A percentile compares a stretch with the other conserved stretches of the same genome.
phyloP scores from a whole-genome alignment of 768 basidiomycete genomes.

The Mycena crocata region DNA sequence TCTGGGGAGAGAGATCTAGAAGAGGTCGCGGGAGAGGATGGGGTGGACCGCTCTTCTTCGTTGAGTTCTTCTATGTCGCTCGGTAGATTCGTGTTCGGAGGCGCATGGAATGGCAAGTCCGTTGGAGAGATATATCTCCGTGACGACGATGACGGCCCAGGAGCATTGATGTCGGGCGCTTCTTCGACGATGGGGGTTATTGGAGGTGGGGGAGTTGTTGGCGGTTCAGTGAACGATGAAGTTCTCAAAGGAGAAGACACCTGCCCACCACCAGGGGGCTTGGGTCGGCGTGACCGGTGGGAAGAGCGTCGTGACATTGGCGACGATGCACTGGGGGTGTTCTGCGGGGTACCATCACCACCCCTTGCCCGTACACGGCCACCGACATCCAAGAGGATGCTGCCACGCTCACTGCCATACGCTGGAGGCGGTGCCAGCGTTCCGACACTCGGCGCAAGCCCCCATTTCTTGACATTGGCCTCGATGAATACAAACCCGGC shows the following conservation, averaged over 20 bases:
- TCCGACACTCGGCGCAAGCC: conserved; percentile 95
- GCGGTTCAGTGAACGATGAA: conserved; percentile 56
- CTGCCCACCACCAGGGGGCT: conserved; percentile 56
- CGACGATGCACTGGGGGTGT: conserved; percentile 57
- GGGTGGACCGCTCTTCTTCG: conserved; percentile 39
- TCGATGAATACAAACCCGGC: conserved; percentile 99
- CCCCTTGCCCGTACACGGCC: conserved; percentile 59
- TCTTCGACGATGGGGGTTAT: conserved; percentile 84
- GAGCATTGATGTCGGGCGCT: conserved; percentile 54
- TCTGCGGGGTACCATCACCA: conserved; percentile 55
- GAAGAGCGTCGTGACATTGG: conserved; percentile 55
- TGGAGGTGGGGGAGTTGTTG: conserved; percentile 70
- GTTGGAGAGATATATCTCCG: conserved; percentile 71
- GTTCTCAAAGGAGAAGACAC: conserved; percentile 77
- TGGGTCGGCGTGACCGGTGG: conserved; percentile 71
- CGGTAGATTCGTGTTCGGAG: conserved; percentile 61
- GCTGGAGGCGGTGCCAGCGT: conserved; percentile 98
- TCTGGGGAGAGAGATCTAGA: conserved; percentile 73
- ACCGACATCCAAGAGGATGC: conserved; percentile 94
- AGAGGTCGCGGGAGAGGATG: conserved; percentile 57
- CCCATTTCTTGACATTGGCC: conserved; percentile 99
- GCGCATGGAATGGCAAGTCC: conserved; percentile 70
- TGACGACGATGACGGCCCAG: conserved; percentile 63
- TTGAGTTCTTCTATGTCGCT: conserved; percentile 41
- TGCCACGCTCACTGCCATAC: conserved; percentile 96